phyloP scores from a whole-genome alignment of 1,139 yeast species.

The Kodamaea sp. region DNA sequence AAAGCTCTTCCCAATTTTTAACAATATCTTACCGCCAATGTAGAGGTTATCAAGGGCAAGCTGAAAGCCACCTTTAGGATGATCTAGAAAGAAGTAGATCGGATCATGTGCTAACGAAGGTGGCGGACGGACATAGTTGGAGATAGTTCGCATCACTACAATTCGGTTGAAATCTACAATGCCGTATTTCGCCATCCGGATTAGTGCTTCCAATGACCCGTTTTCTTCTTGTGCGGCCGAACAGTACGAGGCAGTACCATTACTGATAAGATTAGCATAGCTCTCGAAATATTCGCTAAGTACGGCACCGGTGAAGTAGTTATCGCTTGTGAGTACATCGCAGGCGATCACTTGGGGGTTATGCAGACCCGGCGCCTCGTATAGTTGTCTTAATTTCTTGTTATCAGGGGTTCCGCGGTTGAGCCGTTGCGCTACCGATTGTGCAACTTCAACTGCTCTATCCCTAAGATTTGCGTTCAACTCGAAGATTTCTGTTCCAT shows the following conservation, averaged over 20 bases:
- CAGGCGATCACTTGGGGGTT: constrained; percentile 51
- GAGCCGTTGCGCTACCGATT: constrained; percentile 31
- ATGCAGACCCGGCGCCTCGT: constrained; percentile 48
- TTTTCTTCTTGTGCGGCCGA: constrained; percentile 67
- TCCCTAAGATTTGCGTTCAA: constrained; percentile 57
- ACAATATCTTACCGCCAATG: constrained; percentile 55
- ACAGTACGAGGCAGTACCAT: constrained; percentile 59
- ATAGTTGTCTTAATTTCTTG: constrained; percentile 45
- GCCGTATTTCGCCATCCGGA: constrained; percentile 55
- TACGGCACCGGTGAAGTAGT: constrained; percentile 54
- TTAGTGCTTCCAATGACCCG: constrained; percentile 58
- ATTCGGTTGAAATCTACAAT: constrained; percentile 56
- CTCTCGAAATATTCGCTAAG: constrained; percentile 50
- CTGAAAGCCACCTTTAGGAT: constrained; percentile 51
- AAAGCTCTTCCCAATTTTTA: constrained; percentile 49
- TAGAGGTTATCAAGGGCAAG: constrained; percentile 53
- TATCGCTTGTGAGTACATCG: constrained; percentile 61
- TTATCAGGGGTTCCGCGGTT: constrained; percentile 45
- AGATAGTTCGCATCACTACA: constrained; percentile 59
- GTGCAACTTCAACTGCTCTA: constrained; percentile 53
- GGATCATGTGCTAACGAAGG: constrained; percentile 41
- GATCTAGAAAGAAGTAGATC: constrained; percentile 48
- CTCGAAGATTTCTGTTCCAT: constrained; percentile 68
- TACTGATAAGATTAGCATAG: constrained; percentile 50
- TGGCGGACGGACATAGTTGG: constrained; percentile 60